Conservation (phyloP, 2,329 filamentous ascomycete genomes). For the Bipolaris victoriae region DNA sequence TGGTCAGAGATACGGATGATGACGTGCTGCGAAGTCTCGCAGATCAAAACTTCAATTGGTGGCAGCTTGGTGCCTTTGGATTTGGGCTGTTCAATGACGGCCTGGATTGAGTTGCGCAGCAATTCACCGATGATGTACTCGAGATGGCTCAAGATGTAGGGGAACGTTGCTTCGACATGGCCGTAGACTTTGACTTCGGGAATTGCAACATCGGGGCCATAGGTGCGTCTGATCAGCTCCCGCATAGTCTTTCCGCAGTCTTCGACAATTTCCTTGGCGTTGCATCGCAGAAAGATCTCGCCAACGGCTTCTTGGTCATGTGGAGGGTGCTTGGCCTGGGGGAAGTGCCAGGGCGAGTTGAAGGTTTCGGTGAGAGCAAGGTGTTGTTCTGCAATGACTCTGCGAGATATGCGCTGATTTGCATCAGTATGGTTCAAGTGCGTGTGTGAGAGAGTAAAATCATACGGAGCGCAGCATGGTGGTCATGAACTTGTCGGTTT, state of each 20-base stretch:
- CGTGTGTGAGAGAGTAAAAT: accelerated
- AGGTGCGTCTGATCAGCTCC: slow-evolving; percentile 74
- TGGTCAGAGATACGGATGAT: slow-evolving; percentile 96
- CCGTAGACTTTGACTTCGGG: slow-evolving; percentile 84
- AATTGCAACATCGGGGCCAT: slow-evolving; percentile 72
- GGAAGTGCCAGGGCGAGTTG: slow-evolving; percentile 87
- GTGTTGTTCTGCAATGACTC: slow-evolving; percentile 97
- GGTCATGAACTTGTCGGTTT: slow-evolving; percentile 94
- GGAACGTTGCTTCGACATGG: slow-evolving; percentile 88
- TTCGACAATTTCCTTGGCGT: slow-evolving; percentile 85
- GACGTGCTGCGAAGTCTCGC: slow-evolving; percentile 91
- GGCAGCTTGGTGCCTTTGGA: slow-evolving; percentile 62
- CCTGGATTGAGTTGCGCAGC: slow-evolving; percentile 91
- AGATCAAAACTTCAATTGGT: slow-evolving; percentile 92
- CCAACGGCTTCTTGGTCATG: slow-evolving; percentile 83
- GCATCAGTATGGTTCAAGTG: slow-evolving; percentile 12
- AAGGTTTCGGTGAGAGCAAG: slow-evolving; percentile 94
- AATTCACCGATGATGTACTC: slow-evolving; percentile 98
- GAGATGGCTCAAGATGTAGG: slow-evolving; percentile 93
- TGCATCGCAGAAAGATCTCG: slow-evolving; percentile 92
- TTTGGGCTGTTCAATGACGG: slow-evolving; percentile 77
- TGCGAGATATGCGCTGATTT: slow-evolving; percentile 81
- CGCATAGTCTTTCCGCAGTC: slow-evolving; percentile 79
- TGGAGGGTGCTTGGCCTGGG: slow-evolving; percentile 68
- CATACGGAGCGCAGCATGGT: slow-evolving; percentile 83